Conservation (phyloP, 1,139 yeast species). For the Yamadazyma triangularis region DNA sequence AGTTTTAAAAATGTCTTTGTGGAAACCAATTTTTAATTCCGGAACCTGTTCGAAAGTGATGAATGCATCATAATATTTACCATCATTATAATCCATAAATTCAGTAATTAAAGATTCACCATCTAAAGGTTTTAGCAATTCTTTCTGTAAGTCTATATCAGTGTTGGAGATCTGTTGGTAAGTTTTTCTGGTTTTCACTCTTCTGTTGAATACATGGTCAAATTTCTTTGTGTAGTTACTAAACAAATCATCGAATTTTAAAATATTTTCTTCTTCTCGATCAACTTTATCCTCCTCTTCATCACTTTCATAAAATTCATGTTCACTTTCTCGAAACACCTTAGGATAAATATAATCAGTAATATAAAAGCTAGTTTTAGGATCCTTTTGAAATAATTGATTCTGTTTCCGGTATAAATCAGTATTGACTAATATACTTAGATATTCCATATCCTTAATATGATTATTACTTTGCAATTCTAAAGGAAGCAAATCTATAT, state of each 20-base stretch:
- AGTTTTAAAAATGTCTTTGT: slow-evolving; percentile 21
- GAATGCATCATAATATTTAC: slow-evolving; percentile 12
- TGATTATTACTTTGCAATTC: slow-evolving; percentile 41
- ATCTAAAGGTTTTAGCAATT: slow-evolving; percentile 2
- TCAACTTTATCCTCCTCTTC: slow-evolving; percentile 15
- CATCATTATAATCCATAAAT: slow-evolving; percentile 2
- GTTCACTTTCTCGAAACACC: slow-evolving; percentile 6
- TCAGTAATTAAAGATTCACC: slow-evolving; percentile 1
- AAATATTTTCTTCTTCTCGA: slow-evolving; percentile 8
- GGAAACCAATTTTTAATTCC: slow-evolving; percentile 22
- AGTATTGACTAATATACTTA: slow-evolving; percentile 40
- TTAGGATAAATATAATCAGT: slow-evolving; percentile 24
- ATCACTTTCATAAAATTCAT: slow-evolving; percentile 8
- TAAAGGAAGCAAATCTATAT: slow-evolving; percentile 51
- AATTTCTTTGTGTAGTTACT: slow-evolving; percentile 13
- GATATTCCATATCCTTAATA: slow-evolving; percentile 41
- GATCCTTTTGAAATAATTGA: slow-evolving; percentile 23
- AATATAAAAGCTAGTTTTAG: slow-evolving; percentile 18
- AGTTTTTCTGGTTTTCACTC: slow-evolving; percentile 12
- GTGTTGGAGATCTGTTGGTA: slow-evolving; percentile 13
- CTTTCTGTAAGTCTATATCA: slow-evolving; percentile 7
- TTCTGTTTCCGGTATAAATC: slow-evolving; percentile 29
- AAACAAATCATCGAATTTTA: slow-evolving; percentile 15
- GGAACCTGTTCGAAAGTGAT: slow-evolving; percentile 15
- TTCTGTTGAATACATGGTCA: slow-evolving; percentile 13